Percentiles rank a stretch among this genome's conserved stretches.
Conservation (phyloP, 352 stramenopile species). For the Aphanomyces cochlioides region DNA sequence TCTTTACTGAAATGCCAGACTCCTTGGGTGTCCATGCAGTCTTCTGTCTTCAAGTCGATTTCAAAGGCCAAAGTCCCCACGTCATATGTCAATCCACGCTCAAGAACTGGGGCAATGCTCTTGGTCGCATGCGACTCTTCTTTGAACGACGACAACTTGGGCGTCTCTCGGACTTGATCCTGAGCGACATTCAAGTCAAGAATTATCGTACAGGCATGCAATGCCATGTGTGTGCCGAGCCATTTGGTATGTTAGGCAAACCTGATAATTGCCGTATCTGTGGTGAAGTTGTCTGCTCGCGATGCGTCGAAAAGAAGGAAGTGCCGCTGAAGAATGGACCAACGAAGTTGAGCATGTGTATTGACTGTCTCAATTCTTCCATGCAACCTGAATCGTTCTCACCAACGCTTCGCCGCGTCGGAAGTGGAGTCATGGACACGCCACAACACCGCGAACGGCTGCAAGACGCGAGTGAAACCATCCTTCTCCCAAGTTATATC, state of each 20-base stretch:
- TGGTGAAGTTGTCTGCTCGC: conserved; percentile 24
- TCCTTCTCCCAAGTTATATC: not conserved
- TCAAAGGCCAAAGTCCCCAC: conserved; percentile 15
- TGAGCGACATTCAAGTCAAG: conserved; percentile 29
- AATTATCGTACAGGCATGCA: conserved; percentile 8
- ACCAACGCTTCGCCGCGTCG: conserved; percentile 13
- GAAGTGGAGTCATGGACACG: not conserved
- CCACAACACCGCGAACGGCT: not conserved
- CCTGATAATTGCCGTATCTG: conserved; percentile 30
- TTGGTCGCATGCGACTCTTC: conserved; percentile 19
- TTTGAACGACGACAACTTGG: conserved; percentile 25
- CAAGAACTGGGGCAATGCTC: conserved; percentile 25
- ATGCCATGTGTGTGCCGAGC: conserved; percentile 19
- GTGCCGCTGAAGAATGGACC: conserved; percentile 10
- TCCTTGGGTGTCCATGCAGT: conserved; percentile 1
- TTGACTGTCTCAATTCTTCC: conserved; percentile 1
- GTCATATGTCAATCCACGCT: conserved; percentile 10
- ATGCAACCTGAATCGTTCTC: conserved; percentile 22
- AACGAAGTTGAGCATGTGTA: conserved; percentile 14
- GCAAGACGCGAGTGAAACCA: not conserved
- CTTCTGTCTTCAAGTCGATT: conserved; percentile 24
- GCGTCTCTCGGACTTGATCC: conserved; percentile 18
- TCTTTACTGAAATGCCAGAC: conserved; percentile 15
- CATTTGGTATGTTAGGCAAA: conserved; percentile 9
- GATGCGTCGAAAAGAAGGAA: conserved; percentile 25